Base-by-base conservation (phyloP, 2,329 filamentous ascomycete species). In the Epichloe glyceriae region DNA sequence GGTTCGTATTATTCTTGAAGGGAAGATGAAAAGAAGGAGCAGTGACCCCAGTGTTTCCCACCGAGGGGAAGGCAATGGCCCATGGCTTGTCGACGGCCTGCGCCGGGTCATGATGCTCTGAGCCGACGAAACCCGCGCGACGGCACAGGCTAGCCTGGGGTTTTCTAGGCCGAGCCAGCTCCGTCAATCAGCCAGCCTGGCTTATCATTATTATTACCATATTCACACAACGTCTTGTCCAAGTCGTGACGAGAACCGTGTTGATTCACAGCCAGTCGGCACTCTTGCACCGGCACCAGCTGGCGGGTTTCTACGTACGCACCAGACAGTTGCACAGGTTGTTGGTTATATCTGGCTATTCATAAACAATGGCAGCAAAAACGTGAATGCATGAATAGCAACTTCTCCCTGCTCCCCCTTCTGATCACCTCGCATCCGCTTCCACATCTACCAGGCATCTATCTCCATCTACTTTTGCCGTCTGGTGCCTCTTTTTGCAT, bases 101-200 rank as follows among this genome's bases (percentile, higher is more conserved):
- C 39, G 19, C 33, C 51, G 50, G 47, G 45, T 35, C 39, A 52
- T 48, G 51, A 52, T 45, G 49, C 19, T 48, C 59, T 66, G 61
- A 65, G 65, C 65, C 65, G 65, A 67, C 54, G 57, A 44, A 65
- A 67, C 56, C 58, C 60, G 60, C 60, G 58, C 7, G 19, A 45
- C 20, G 34, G 41, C 30, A 38, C 8, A 44, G 37, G 11, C 26
- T 15, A 11, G 39, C 12, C 14, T n/a, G 10, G 11, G 33, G 3
- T 8, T 40, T 22, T 15, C 19, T 30, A 17, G 33, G n/a, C 46
- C 46, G 38, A 48, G 38, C 38, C 45, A 35, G 44, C 17, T 30
- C 26, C 26, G 10, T 30, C 8, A 30, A 10, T 8, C 22, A 26
- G 26, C 26, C n/a, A 19, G 26, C 26, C 26, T 30, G 30, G 30